Evolutionary conservation across 2,329 filamentous ascomycete genomes (phyloP).

Genomic region (Thielaviopsis populi): DNA sequence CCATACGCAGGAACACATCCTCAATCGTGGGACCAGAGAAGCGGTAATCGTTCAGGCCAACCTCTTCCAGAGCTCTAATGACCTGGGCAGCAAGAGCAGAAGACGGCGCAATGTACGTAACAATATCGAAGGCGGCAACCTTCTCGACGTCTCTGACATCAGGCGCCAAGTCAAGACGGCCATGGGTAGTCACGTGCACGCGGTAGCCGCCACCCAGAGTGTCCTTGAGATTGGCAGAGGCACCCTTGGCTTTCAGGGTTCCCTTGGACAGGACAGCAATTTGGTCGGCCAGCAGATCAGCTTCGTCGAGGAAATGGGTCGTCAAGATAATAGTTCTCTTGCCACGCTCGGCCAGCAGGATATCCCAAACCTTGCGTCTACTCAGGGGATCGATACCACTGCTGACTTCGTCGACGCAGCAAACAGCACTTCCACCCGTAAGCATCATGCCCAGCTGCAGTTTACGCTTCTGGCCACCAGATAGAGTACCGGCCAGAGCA

Average conservation of each 20-base stretch:
- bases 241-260: constrained; percentile 64
- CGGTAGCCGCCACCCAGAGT: constrained; percentile 70
- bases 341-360: constrained; percentile 70
- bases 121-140: constrained; percentile 51
- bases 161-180: constrained; percentile 23
- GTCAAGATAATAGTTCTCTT: constrained; percentile 72
- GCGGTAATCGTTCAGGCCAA: constrained; percentile 60
- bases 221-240: constrained; percentile 74
- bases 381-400: constrained; percentile 78
- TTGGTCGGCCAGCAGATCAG: constrained; percentile 74
- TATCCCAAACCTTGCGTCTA: constrained; percentile 85
- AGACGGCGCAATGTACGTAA: constrained; percentile 55
- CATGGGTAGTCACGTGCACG: constrained; percentile 47
- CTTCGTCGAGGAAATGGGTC: constrained; percentile 88
- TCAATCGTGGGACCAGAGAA: constrained; percentile 84
- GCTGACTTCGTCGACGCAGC: constrained; percentile 83
- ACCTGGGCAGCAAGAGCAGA: constrained; percentile 57
- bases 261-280: constrained; percentile 82
- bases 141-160: constrained; percentile 41
- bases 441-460: constrained; percentile 91
- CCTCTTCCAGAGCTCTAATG: constrained; percentile 51
- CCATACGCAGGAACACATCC: constrained; percentile 77
- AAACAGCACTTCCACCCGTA: constrained; percentile 73
- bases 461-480: constrained; percentile 84
- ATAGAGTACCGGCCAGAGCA: constrained; percentile 61